phyloP scores from a whole-genome alignment of 257 asterid species.

The Penstemon newberryi region DNA sequence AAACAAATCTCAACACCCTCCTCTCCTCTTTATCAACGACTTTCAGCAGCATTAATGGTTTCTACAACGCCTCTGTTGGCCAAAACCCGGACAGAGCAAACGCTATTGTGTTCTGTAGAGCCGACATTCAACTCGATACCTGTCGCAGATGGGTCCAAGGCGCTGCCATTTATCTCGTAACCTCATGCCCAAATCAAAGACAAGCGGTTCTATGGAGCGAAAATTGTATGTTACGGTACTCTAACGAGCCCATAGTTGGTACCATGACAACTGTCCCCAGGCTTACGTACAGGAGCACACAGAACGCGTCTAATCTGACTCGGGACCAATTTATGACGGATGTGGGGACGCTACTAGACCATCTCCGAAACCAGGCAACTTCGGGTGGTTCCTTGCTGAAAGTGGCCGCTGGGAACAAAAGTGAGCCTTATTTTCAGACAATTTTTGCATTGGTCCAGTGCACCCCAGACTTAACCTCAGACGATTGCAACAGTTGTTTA shows the following conservation, averaged over 20 bases:
- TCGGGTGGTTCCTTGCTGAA: slow-evolving; percentile 7
- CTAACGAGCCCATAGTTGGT: slow-evolving; percentile 2
- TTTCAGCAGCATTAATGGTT: neutral
- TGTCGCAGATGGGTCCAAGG: slow-evolving; percentile 8
- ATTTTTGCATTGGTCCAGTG: slow-evolving; percentile 23
- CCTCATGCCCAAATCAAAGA: neutral
- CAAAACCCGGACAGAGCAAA: neutral
- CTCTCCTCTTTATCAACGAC: too few species aligned
- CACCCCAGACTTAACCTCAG: slow-evolving; percentile 25
- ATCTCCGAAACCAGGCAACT: slow-evolving; percentile 11
- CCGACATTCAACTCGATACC: slow-evolving; percentile 1
- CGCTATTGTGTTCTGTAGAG: slow-evolving; percentile 20
- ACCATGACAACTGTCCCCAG: neutral
- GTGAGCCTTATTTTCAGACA: neutral
- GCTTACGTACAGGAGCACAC: neutral
- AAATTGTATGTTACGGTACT: slow-evolving; percentile 18
- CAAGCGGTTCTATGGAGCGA: slow-evolving; percentile 8
- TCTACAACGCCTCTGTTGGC: neutral
- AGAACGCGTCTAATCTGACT: neutral
- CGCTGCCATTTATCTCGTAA: neutral
- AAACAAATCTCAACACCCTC: too few species aligned
- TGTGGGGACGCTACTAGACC: neutral
- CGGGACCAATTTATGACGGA: neutral
- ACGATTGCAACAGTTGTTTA: slow-evolving; percentile 17
- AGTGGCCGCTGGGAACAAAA: slow-evolving; percentile 12